Percentiles rank a stretch among this genome's conserved stretches.
Evolutionary conservation across 257 asterid species (phyloP).

Genomic region (Dorcoceras hygrometricum): DNA sequence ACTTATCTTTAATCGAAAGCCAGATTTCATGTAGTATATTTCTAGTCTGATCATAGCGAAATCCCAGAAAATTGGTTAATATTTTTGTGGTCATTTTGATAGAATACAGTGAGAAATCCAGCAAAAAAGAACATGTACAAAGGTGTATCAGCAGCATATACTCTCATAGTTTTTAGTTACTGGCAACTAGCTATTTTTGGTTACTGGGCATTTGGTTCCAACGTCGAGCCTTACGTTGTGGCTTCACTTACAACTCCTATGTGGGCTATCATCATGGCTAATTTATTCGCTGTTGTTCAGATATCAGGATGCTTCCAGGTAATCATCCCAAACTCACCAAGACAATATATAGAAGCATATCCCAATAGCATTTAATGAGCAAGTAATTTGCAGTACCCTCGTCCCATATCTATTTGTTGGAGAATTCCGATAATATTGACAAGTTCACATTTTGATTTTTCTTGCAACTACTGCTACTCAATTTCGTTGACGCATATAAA

Average conservation of each 20-base stretch:
- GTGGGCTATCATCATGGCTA: constrained; percentile 55
- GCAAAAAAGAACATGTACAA: constrained; percentile 45
- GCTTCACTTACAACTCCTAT: constrained; percentile 48
- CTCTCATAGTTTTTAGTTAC: constrained; percentile 41
- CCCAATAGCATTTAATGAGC: too few relatives aligned
- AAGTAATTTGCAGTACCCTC: too few relatives aligned
- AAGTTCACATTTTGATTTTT: too few relatives aligned
- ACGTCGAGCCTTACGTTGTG: constrained; percentile 52
- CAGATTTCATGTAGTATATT: not conserved
- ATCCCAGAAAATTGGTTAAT: constrained; percentile 4
- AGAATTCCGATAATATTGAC: too few relatives aligned
- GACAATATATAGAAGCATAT: too few relatives aligned
- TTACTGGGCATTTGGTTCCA: constrained; percentile 63
- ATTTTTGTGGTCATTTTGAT: constrained; percentile 4
- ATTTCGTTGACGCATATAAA: too few relatives aligned
- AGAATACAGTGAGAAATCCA: constrained; percentile 52
- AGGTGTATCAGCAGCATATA: constrained; percentile 56
- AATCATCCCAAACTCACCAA: not conserved
- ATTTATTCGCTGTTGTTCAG: constrained; percentile 56
- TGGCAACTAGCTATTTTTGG: constrained; percentile 63
- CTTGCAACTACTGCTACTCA: not conserved
- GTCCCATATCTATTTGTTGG: too few relatives aligned
- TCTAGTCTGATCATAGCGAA: not conserved
- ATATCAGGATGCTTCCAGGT: constrained; percentile 67
- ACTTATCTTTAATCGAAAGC: not conserved